Conservation (phyloP, 2,329 filamentous ascomycete genomes). For the Phyllosticta citrichinensis region DNA sequence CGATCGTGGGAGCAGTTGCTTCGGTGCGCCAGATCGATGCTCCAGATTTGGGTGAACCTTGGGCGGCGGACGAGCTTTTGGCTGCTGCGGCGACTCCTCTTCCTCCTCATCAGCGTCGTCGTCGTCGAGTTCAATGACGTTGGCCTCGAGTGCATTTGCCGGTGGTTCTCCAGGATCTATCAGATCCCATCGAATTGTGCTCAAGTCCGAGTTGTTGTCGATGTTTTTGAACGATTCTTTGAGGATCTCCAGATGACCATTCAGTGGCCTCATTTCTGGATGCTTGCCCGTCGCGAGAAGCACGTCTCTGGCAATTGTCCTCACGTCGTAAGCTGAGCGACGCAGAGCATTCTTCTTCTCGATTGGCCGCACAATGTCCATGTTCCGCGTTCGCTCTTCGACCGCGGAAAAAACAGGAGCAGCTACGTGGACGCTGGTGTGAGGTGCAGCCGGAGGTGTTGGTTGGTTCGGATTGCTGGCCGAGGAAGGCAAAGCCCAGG, state of each 20-base stretch:
- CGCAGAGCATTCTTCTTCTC: constrained; percentile 37
- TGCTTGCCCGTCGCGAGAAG: constrained; percentile 52
- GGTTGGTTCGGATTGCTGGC: not conserved
- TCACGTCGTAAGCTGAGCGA: constrained; percentile 47
- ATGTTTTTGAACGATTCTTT: constrained; percentile 34
- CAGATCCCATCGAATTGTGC: constrained; percentile 51
- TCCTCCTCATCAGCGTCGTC: constrained; percentile 26
- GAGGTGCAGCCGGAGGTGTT: not conserved
- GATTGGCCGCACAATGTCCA: constrained; percentile 35
- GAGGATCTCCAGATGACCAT: constrained; percentile 46
- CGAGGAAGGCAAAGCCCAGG: not conserved
- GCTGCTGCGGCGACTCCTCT: constrained; percentile 3
- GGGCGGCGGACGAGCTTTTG: not conserved
- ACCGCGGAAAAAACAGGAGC: constrained; percentile 9
- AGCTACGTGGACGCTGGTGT: not conserved
- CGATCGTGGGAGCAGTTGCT: not conserved
- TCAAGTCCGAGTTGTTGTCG: constrained; percentile 40
- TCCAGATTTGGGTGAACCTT: not conserved
- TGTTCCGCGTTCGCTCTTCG: constrained; percentile 11
- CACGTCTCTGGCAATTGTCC: constrained; percentile 54
- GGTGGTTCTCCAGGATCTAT: constrained; percentile 47
- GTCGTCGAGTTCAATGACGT: constrained; percentile 16
- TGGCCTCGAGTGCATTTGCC: constrained; percentile 22
- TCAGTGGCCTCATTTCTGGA: constrained; percentile 48
- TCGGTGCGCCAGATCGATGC: not conserved